Evolutionary conservation across 164 flowering plant species (phyloP).

Genomic region (Vitis amurensis): DNA sequence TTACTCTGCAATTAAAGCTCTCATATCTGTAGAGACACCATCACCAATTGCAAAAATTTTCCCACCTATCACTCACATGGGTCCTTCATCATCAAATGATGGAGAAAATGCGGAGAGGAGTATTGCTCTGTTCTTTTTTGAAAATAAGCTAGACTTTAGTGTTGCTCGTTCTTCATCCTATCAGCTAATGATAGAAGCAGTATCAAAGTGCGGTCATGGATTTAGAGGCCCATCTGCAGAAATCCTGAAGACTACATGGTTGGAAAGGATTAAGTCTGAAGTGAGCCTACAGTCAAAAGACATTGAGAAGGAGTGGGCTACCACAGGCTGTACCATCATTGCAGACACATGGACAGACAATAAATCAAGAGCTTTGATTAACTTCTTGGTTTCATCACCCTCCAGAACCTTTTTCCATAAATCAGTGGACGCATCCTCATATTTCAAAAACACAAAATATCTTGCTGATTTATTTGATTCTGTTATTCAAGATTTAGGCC

Average conservation of each 20-base stretch:
- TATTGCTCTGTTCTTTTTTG: conserved; percentile 87
- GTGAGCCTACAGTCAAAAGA: conserved; percentile 65
- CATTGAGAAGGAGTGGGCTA: conserved; percentile 78
- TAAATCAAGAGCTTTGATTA: conserved; percentile 78
- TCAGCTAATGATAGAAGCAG: conserved; percentile 78
- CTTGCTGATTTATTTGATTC: conserved; percentile 78
- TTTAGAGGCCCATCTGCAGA: conserved; percentile 75
- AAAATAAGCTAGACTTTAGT: conserved; percentile 80
- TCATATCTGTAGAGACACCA: conserved; percentile 33
- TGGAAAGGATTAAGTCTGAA: conserved; percentile 78
- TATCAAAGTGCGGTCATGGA: conserved; percentile 70
- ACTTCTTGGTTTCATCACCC: conserved; percentile 88
- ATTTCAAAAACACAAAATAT: conserved; percentile 66
- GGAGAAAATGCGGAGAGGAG: conserved; percentile 79
- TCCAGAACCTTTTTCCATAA: conserved; percentile 85
- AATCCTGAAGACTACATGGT: conserved; percentile 67
- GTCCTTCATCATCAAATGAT: conserved; percentile 36
- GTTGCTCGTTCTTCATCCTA: conserved; percentile 84
- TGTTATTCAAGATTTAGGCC: conserved; percentile 84
- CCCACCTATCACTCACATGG: conserved; percentile 34
- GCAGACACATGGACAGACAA: conserved; percentile 94
- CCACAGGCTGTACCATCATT: conserved; percentile 85
- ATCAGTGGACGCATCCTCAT: conserved; percentile 82
- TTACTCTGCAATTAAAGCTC: conserved; percentile 33
- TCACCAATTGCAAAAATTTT: conserved; percentile 44